Base-by-base conservation (phyloP, 2,329 filamentous ascomycete species). In the Trichoderma arundinaceum region DNA sequence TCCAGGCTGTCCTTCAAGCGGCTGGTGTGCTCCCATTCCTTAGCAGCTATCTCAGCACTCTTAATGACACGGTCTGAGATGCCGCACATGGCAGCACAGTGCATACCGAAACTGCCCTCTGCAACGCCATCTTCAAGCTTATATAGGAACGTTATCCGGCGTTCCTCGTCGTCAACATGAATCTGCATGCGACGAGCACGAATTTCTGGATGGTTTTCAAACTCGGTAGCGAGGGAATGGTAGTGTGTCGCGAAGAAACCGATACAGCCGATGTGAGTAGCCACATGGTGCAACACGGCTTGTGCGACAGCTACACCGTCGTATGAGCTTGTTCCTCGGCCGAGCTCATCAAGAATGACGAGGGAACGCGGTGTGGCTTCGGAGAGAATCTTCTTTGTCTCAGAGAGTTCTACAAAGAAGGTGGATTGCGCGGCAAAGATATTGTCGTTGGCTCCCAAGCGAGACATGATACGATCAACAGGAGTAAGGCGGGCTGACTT, bases 241-340 rank as follows among this genome's bases (percentile, higher is more conserved):
- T 99, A 99, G 74, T 99, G 95, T 0, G 95, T 99, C 0, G 95
- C 95, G 73, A 99, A 99, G 85, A 97, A 98, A 41, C 95, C 95
- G 2, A 97, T 81, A 60, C 94, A 96, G 59, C 95, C 95, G 60
- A 97, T 91, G 72, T 98, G 93, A 3, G 92, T 92, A 7, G 94
- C 94, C 15, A 98, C 87, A 71, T 99, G 94, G 75, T 99, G 95
- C n/a, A 99, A 85, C 0, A 99, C 95, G 1, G 95, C 92, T 77
- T 99, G 94, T 0, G 95, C 95, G 3, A 99, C 95, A 0, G 95
- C 94, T 1, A 99, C 93, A 70, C 95, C 95, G 72, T 99, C 95
- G 76, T 98, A 98, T 38, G 92, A 96, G 67, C 90, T 94, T 0
- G 95, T 99, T 60, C 95, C 95, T 68, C 95, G 92, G 54, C 95